Conservation (phyloP, 2,329 filamentous ascomycete species). For the Colletotrichum acutatum region DNA sequence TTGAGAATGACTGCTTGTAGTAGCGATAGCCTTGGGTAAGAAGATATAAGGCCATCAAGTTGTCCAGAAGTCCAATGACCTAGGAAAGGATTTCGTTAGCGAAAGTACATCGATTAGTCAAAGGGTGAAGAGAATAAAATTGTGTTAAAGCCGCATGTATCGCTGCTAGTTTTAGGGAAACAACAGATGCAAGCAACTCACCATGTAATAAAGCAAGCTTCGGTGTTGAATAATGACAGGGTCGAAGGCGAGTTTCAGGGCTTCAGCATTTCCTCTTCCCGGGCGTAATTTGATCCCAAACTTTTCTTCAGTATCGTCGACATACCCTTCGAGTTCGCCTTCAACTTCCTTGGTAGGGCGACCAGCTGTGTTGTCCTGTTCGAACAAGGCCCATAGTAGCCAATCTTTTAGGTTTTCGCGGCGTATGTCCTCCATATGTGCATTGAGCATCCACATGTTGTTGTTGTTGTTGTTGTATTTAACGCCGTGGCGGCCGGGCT, state of each 20-base stretch:
- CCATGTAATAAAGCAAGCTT: conserved; percentile 67
- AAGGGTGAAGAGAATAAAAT: not conserved
- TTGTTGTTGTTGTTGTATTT: too few species aligned
- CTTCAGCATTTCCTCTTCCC: conserved; percentile 63
- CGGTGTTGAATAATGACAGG: conserved; percentile 65
- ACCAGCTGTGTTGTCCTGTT: conserved; percentile 49
- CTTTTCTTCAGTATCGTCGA: conserved; percentile 60
- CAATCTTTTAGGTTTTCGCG: conserved; percentile 71
- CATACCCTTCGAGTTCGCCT: conserved; percentile 66
- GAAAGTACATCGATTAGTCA: not conserved
- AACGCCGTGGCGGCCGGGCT: too few species aligned
- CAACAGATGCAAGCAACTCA: conserved; percentile 43
- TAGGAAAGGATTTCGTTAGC: conserved; percentile 35
- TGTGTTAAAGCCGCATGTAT: not conserved
- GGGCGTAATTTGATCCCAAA: conserved; percentile 60
- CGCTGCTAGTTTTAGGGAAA: too few species aligned
- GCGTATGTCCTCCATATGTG: conserved; percentile 61
- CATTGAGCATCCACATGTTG: too few species aligned
- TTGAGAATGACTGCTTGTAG: conserved; percentile 60
- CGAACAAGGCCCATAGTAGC: conserved; percentile 68
- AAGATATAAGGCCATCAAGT: conserved; percentile 46
- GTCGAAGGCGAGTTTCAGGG: conserved; percentile 67
- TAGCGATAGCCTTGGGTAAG: conserved; percentile 46
- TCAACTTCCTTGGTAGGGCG: conserved; percentile 54
- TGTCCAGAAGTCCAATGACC: conserved; percentile 60